Percentiles rank a stretch among this genome's conserved stretches.
Evolutionary conservation across 305 asterid genomes (phyloP).

Genomic region (Withania somnifera): DNA sequence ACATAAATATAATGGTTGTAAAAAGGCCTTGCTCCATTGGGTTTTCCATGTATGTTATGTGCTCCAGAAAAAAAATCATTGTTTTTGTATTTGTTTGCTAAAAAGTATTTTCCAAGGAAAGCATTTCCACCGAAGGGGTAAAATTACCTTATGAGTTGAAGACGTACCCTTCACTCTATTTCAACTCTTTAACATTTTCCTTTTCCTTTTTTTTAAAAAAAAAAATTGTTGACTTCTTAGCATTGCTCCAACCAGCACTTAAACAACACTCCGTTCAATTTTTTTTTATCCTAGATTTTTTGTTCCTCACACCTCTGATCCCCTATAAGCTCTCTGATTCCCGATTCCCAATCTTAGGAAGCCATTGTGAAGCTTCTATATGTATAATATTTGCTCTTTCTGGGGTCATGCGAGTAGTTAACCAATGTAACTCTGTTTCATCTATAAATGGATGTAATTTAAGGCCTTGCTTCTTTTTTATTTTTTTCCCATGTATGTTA

Average conservation of each 20-base stretch:
- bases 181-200: neutral
- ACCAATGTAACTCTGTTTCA: neutral
- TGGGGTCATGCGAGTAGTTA: neutral
- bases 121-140: neutral
- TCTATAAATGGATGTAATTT: neutral
- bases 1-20: neutral
- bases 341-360: too few relatives aligned
- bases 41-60: neutral
- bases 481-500: neutral
- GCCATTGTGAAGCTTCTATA: too few relatives aligned
- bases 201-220: too few relatives aligned
- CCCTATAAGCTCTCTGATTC: too few relatives aligned
- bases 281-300: too few relatives aligned
- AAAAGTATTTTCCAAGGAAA: neutral
- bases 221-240: too few relatives aligned
- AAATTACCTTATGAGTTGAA: neutral
- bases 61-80: neutral
- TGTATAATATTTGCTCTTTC: neutral
- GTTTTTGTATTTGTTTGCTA: neutral
- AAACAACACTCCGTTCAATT: too few relatives aligned
- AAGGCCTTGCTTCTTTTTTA: neutral
- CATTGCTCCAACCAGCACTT: too few relatives aligned
- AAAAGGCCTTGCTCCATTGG: neutral
- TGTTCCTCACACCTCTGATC: too few relatives aligned
- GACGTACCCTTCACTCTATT: neutral